Base-by-base conservation (phyloP, 1,284 basidiomycete genomes). In the Paramarasmius palmivorus region DNA sequence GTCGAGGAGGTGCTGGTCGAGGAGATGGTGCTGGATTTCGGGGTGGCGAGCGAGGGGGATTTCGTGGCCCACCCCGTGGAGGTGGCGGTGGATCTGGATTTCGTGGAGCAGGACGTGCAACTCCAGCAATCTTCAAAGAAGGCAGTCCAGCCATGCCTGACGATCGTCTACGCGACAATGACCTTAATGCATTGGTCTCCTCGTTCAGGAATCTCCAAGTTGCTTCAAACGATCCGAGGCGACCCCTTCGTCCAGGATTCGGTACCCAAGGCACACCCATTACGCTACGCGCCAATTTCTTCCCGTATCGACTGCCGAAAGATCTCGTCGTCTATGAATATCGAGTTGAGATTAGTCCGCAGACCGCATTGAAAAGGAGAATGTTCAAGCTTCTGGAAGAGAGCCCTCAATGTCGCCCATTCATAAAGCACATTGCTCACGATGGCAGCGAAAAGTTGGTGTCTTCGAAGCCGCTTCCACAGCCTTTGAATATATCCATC, bases 301-400 rank as follows among this genome's bases (percentile, higher is more conserved):
- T 44, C 23, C 41, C 41, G 10, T 19, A 23, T 9, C n/a, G 41
- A 25, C 14, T 44, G 7, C 41, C 41, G 2, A 44, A 44, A 10
- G 3, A 44, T 22, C 15, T 22, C 14, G 14, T 26, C n/a, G 25
- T 32, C 12, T 46, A 32, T 19, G 44, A 46, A 14, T 46, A 46
- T 26, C 44, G 25, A 4, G 44, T 46, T 14, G 44, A 46, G 9
- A 46, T 46, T 26, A 15, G n/a, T 46, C 44, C 44, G 12, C 25
- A 44, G 23, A 44, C 25, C 23, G 41, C 20, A 14, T 23, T 29
- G 44, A 26, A 29, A 15, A 29, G 29, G 15, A 29, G 29, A 17
- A 46, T 46, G 25, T 46, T 46, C 19, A 32, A 4, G 8, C 25
- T 46, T 29, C n/a, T 46, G 44, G 44, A 46, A 15, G 44, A 32